Evolutionary conservation across 176 grass and related monocot species (phyloP).

Genomic region (Triticum timopheevii): DNA sequence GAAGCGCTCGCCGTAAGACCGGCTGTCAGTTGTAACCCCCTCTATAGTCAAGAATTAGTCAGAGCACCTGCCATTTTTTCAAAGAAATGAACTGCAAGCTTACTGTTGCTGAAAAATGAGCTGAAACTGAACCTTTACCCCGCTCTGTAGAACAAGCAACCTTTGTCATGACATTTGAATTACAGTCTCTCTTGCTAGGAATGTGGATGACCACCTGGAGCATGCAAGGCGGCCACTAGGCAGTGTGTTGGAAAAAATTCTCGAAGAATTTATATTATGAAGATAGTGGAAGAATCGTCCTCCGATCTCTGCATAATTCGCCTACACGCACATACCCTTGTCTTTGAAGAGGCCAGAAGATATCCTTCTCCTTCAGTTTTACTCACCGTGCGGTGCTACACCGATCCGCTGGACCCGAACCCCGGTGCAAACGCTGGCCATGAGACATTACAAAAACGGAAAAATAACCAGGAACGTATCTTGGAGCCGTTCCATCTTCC

Average conservation of each 20-base stretch:
- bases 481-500: not conserved
- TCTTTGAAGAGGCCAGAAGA: not conserved
- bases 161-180: not conserved
- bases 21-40: not conserved
- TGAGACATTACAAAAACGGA: not conserved
- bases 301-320: no score
- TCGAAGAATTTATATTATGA: no score
- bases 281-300: no score
- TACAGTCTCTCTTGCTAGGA: not conserved
- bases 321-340: not conserved
- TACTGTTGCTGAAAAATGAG: not conserved
- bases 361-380: not conserved
- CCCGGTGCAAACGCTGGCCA: no score
- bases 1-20: not conserved
- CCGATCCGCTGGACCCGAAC: no score
- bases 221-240: no score
- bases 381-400: no score
- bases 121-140: not conserved
- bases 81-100: not conserved
- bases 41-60: not conserved
- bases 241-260: no score
- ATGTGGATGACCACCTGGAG: no score
- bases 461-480: not conserved
- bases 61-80: not conserved
- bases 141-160: not conserved